Conservation (phyloP, 129 eudicot species). For the Dittrichia graveolens region DNA sequence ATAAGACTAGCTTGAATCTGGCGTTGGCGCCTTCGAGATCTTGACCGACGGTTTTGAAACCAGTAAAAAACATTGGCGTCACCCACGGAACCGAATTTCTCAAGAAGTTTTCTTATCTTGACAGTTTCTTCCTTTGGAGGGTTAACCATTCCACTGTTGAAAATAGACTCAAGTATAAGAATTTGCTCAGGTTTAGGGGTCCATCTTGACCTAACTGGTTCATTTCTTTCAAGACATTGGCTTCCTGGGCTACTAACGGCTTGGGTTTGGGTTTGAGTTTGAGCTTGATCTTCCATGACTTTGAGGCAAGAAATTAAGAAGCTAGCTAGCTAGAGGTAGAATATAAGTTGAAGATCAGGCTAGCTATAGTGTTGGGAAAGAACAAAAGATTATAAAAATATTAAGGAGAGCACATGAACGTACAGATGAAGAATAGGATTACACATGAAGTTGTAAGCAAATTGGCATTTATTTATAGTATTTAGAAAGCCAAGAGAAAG, state of each 20-base stretch:
- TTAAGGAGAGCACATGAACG: constrained; percentile 39
- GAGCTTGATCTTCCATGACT: constrained; percentile 46
- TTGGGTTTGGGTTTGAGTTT: constrained; percentile 25
- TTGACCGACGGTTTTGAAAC: constrained; percentile 93
- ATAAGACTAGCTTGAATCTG: constrained; percentile 72
- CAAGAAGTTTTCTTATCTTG: constrained; percentile 69
- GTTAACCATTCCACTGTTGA: constrained; percentile 94
- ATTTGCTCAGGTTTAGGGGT: constrained; percentile 95
- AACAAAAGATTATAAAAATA: constrained; percentile 26
- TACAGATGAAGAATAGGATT: constrained; percentile 32
- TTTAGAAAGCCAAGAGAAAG: constrained; percentile 35
- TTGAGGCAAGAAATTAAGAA: constrained; percentile 24
- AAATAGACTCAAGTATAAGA: constrained; percentile 85
- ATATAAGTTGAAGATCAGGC: constrained; percentile 34
- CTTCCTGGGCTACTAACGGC: constrained; percentile 27
- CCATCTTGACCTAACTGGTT: constrained; percentile 89
- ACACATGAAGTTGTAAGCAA: constrained; percentile 40
- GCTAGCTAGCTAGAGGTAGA: constrained; percentile 15
- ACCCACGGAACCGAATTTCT: constrained; percentile 81
- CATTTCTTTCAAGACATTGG: constrained; percentile 44
- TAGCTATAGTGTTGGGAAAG: constrained; percentile 34
- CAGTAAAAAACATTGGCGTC: constrained; percentile 96
- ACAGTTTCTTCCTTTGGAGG: constrained; percentile 91
- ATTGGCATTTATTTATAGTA: constrained; percentile 43
- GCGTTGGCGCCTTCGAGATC: constrained; percentile 84